Conservation (phyloP, 1,284 basidiomycete species). For the Microbotryum saponariae region DNA sequence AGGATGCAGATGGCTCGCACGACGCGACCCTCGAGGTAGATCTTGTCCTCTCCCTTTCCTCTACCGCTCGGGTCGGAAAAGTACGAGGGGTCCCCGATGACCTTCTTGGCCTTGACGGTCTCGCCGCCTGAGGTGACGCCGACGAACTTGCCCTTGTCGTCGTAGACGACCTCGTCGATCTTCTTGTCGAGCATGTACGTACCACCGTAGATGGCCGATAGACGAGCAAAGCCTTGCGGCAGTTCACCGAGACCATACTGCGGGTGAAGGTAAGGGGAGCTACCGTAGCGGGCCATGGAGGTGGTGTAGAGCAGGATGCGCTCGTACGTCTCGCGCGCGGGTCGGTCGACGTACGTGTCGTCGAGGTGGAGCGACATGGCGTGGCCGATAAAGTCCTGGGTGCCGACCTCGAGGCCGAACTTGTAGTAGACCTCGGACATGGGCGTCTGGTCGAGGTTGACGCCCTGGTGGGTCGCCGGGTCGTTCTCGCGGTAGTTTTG, state of each 20-base stretch:
- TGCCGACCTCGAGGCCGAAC: slow-evolving; percentile 93
- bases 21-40: slow-evolving; percentile 88
- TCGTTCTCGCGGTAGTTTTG: slow-evolving; percentile 92
- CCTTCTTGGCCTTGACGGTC: slow-evolving; percentile 93
- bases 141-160: slow-evolving; percentile 76
- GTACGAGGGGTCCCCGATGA: slow-evolving; percentile 97
- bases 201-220: slow-evolving; percentile 97
- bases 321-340: slow-evolving; percentile 83
- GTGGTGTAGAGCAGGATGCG: slow-evolving; percentile 96
- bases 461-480: slow-evolving; percentile 85
- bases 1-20: slow-evolving; percentile 95
- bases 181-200: slow-evolving; percentile 99
- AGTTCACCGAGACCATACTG: slow-evolving; percentile 98
- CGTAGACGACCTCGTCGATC: slow-evolving; percentile 84
- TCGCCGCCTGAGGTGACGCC: slow-evolving; percentile 86
- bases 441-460: slow-evolving; percentile 74
- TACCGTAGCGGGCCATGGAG: slow-evolving; percentile 98
- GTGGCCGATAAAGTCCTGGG: slow-evolving; percentile 98
- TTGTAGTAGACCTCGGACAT: slow-evolving; percentile 95
- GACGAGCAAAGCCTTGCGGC: slow-evolving; percentile 94
- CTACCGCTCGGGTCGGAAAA: slow-evolving; percentile 62
- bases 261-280: slow-evolving; percentile 99
- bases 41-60: slow-evolving; percentile 52
- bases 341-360: slow-evolving; percentile 92
- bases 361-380: slow-evolving; percentile 98